These are phyloP conservation scores for Cryphonectria parasitica DNA, from an alignment of 2,329 filamentous ascomycete species.

Conservation along the genomic window DNA sequence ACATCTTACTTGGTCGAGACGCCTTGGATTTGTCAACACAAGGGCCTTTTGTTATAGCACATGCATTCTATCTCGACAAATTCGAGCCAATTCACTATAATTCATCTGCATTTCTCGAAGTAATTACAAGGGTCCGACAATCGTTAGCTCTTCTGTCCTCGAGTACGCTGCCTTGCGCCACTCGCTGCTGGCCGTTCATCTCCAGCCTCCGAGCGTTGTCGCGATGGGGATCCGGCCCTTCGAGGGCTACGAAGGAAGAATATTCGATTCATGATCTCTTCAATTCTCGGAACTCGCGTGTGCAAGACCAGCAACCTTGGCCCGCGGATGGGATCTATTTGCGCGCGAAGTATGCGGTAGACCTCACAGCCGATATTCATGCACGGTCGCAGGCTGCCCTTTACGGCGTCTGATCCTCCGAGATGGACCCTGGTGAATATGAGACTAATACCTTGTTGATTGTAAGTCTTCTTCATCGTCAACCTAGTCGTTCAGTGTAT, in stretches of 20 bases:
- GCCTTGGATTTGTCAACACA: neutral
- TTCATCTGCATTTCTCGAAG: slow-evolving; percentile 5
- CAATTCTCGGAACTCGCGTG: slow-evolving; percentile 1
- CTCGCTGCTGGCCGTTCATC: slow-evolving; percentile 17
- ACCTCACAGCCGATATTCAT: slow-evolving; percentile 23
- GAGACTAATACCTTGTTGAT: slow-evolving; percentile 64
- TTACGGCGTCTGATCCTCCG: slow-evolving; percentile 39
- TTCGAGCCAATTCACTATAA: neutral
- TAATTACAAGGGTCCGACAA: slow-evolving; percentile 9
- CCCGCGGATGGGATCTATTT: slow-evolving; percentile 21
- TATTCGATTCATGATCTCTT: slow-evolving; percentile 17
- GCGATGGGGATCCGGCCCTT: slow-evolving; percentile 28
- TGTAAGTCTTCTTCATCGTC: slow-evolving; percentile 44
- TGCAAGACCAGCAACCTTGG: slow-evolving; percentile 15
- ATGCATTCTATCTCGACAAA: neutral
- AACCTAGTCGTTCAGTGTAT: slow-evolving; percentile 6
- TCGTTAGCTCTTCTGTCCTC: slow-evolving; percentile 13
- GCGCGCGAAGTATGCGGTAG: slow-evolving; percentile 17
- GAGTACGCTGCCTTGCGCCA: slow-evolving; percentile 15
- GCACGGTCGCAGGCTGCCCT: slow-evolving; percentile 30
- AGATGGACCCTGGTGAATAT: slow-evolving; percentile 67
- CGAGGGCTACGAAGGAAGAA: slow-evolving; percentile 22
- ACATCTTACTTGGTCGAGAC: neutral
- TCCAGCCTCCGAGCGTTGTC: slow-evolving; percentile 11
- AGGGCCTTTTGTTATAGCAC: neutral